A percentile compares a stretch with the other conserved stretches of the same genome.
These are phyloP conservation scores for Fraxinus anomala DNA, from an alignment of 257 asterid genomes.

Conservation along the genomic window DNA sequence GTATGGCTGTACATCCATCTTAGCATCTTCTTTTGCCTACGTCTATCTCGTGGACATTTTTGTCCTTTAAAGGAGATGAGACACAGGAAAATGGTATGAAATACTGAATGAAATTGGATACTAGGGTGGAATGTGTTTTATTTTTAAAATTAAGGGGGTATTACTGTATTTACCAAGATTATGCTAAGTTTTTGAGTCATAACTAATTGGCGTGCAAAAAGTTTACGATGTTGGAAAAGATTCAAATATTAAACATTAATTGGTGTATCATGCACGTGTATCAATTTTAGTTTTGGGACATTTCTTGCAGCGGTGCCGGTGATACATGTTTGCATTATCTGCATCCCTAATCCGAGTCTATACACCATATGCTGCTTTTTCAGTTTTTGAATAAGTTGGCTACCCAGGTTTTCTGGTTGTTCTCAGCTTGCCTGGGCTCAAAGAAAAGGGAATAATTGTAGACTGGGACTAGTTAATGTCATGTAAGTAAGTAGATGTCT, in stretches of 20 bases:
- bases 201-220: neutral
- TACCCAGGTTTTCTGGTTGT: neutral
- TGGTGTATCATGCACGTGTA: neutral
- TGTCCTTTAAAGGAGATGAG: neutral
- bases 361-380: neutral
- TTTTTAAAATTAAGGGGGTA: neutral
- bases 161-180: neutral
- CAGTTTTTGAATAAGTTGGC: neutral
- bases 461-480: neutral
- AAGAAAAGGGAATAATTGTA: neutral
- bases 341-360: neutral
- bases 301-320: neutral
- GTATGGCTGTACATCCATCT: neutral
- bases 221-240: neutral
- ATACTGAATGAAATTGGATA: neutral
- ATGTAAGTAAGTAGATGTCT: neutral
- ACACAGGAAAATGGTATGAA: neutral
- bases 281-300: neutral
- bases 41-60: neutral
- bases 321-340: neutral
- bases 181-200: neutral
- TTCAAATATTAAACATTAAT: neutral
- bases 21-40: neutral
- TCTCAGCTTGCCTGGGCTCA: neutral
- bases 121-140: neutral